These are phyloP conservation scores for Coemansia asiatica DNA, from an alignment of 192 early-diverging fungal species.

Conservation along the genomic window DNA sequence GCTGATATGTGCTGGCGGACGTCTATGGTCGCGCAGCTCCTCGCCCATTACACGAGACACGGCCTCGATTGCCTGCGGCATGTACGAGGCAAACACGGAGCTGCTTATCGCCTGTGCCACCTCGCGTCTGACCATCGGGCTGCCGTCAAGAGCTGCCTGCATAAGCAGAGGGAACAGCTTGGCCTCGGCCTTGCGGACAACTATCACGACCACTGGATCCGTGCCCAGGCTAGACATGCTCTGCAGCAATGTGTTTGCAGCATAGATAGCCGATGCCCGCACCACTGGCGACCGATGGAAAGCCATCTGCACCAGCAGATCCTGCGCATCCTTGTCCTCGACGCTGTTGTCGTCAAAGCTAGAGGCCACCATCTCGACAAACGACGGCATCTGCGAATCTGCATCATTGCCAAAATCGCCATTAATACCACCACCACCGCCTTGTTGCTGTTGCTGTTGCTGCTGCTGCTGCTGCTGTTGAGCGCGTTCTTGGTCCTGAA, in stretches of 20 bases:
- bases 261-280: conserved; percentile 76
- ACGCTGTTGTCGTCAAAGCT: conserved; percentile 44
- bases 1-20: conserved; percentile 3
- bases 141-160: conserved; percentile 73
- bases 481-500: conserved; percentile 16
- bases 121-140: conserved; percentile 88
- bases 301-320: conserved; percentile 25
- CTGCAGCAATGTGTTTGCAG: conserved; percentile 73
- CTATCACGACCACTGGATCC: conserved; percentile 67
- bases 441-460: conserved; percentile 13
- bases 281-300: conserved; percentile 62
- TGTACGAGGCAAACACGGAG: conserved; percentile 68
- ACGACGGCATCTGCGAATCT: conserved; percentile 16
- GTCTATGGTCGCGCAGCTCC: conserved; percentile 44
- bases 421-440: no score
- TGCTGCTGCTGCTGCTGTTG: conserved; percentile 14
- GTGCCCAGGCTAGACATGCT: conserved; percentile 60
- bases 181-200: conserved; percentile 71
- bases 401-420: background rate
- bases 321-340: conserved; percentile 46
- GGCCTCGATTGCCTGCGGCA: conserved; percentile 63
- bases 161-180: conserved; percentile 60
- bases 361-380: conserved; percentile 51
- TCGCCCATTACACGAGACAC: conserved; percentile 58
- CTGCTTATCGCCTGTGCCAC: conserved; percentile 75